Evolutionary conservation across 164 flowering plant species (phyloP).

Genomic region (Chimonanthus praecox): DNA sequence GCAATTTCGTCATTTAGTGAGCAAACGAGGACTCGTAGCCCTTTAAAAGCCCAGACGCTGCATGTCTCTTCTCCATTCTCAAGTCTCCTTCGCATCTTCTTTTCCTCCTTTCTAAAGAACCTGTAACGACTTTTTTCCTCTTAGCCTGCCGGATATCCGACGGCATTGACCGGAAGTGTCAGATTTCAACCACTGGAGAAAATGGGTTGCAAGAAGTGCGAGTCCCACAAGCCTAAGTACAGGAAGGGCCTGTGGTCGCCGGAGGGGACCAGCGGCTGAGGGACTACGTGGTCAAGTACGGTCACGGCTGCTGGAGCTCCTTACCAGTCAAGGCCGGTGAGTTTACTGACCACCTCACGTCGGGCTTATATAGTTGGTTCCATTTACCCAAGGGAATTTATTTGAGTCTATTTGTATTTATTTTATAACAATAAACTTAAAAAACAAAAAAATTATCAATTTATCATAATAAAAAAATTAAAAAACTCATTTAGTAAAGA

Average conservation of each 20-base stretch:
- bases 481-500: too few species aligned
- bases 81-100: background rate
- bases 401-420: too few species aligned
- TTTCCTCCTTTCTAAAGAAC: background rate
- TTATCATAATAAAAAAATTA: too few species aligned
- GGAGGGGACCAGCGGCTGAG: constrained; percentile 68
- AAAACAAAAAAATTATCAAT: too few species aligned
- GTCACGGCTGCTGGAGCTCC: constrained; percentile 85
- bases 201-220: constrained; percentile 52
- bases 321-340: constrained; percentile 71
- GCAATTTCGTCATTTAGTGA: background rate
- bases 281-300: constrained; percentile 48
- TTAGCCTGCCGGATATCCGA: background rate
- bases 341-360: constrained; percentile 1
- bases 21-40: background rate
- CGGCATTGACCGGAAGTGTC: background rate
- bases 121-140: background rate
- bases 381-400: too few species aligned
- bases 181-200: background rate
- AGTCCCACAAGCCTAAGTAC: constrained; percentile 41
- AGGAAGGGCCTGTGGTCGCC: constrained; percentile 94
- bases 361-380: too few species aligned
- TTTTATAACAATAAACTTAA: too few species aligned
- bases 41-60: background rate
- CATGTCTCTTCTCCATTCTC: background rate